Evolutionary conservation across 805 yeast genomes (phyloP).

Genomic region (Yarrowia porcina): DNA sequence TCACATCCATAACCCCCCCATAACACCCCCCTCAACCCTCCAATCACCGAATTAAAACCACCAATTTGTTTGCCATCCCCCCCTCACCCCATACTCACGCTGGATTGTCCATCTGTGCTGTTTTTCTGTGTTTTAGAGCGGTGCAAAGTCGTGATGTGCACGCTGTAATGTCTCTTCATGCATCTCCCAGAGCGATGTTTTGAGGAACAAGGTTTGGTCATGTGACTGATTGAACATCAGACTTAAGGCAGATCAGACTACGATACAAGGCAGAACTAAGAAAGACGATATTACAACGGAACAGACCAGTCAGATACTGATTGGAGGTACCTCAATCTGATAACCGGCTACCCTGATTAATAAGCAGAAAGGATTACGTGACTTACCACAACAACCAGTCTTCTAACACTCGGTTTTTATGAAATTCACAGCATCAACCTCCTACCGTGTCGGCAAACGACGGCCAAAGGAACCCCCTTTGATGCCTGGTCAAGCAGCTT

Average conservation of each 20-base stretch:
- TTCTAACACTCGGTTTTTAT: too few relatives aligned
- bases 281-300: too few relatives aligned
- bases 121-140: not conserved
- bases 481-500: conserved; percentile 11
- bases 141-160: conserved; percentile 5
- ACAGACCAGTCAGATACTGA: too few relatives aligned
- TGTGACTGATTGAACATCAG: too few relatives aligned
- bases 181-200: not conserved
- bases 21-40: too few relatives aligned
- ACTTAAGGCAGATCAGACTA: too few relatives aligned
- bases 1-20: too few relatives aligned
- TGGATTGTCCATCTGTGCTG: conserved; percentile 13
- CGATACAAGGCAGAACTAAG: too few relatives aligned
- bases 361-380: too few relatives aligned
- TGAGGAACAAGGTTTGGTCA: not conserved
- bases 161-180: not conserved
- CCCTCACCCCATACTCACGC: conserved; percentile 1
- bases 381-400: not conserved
- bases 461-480: conserved; percentile 20
- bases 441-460: conserved; percentile 4
- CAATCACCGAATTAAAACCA: not conserved
- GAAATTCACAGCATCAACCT: conserved; percentile 18
- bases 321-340: too few relatives aligned
- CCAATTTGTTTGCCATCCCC: not conserved
- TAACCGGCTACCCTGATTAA: too few relatives aligned